Conservation (phyloP, 768 basidiomycete species). For the Rhizopogon rudus region DNA sequence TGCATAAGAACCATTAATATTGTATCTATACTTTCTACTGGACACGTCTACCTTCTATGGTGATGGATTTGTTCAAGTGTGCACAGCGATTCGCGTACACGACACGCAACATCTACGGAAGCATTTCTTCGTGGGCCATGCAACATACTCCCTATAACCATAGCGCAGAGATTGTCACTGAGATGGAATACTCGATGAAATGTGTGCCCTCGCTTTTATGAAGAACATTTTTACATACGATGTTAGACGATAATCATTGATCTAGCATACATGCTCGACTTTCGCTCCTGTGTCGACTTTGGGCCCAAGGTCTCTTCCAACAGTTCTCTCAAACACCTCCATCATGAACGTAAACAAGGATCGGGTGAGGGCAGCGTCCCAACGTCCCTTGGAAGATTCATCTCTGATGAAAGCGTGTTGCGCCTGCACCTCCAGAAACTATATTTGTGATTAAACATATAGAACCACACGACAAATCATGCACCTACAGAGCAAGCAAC, state of each 20-base stretch:
- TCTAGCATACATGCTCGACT: slow-evolving; percentile 70
- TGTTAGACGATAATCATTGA: background rate
- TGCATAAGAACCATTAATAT: background rate
- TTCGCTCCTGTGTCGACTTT: slow-evolving; percentile 38
- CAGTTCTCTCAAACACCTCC: slow-evolving; percentile 89
- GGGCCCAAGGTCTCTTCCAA: slow-evolving; percentile 82
- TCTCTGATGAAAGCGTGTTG: slow-evolving; percentile 97
- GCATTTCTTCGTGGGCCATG: no score
- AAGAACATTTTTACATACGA: background rate
- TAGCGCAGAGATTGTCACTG: no score
- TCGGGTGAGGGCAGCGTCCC: slow-evolving; percentile 89
- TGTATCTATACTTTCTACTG: background rate
- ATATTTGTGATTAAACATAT: slow-evolving; percentile 7
- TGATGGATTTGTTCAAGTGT: no score
- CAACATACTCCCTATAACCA: no score
- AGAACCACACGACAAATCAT: background rate
- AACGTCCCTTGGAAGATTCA: slow-evolving; percentile 87
- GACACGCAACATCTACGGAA: no score
- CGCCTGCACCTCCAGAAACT: slow-evolving; percentile 95
- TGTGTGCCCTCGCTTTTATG: background rate
- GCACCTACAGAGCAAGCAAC: slow-evolving; percentile 64
- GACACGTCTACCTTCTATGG: no score
- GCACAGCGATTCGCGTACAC: no score
- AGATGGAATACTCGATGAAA: background rate
- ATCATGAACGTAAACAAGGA: slow-evolving; percentile 83